Base-by-base conservation (phyloP, 306 rosid genomes). In the Gillenia trifoliata region DNA sequence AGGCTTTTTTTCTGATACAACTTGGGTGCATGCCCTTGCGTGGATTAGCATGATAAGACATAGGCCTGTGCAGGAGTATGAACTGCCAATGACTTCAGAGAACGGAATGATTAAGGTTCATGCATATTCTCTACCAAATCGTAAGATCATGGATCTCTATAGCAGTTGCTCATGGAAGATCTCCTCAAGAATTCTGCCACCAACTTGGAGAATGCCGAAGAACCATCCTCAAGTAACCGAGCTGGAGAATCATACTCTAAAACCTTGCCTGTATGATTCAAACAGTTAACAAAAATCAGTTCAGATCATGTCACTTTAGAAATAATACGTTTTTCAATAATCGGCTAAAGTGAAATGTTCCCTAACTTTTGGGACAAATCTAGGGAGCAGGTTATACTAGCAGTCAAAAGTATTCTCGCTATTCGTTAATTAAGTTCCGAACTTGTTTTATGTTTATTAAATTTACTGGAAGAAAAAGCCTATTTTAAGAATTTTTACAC, bases 181-280 rank as follows among this genome's bases (percentile, higher is more conserved):
- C 95, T 87, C 68, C 91, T 79, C 72, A 86, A 75, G 80, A 79
- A 94, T 65, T 94, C 98, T 6, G 86, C 77, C 2, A 94, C 96
- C 86, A 94, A 72, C 89, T 91, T 94, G 6, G 94, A 91, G 84
- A 94, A 94, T 1, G 91, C 74, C 11, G 96, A 88, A n/a, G 87
- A 87, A 56, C 41, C 78, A 76, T 86, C 84, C 81, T 75, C 81
- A 8, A 91, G 87, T 81, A 94, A 83, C 34, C 79, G 79, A 74
- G 85, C 43, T 6, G 97, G 97, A 3, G 83, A 73, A 76, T 86
- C 96, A 64, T 84, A 94, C 84, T 91, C 97, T 40, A 65, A 74
- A 73, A 91, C 76, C 74, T 77, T 88, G 52, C 98, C 98, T 91
- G 89, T 23, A 79, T 25, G 36, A 41, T 45, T 78, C 61, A 57